A percentile compares a stretch with the other conserved stretches of the same genome.
Conservation (phyloP, 148 eudicot genomes). For the Chenopodium berlandieri region DNA sequence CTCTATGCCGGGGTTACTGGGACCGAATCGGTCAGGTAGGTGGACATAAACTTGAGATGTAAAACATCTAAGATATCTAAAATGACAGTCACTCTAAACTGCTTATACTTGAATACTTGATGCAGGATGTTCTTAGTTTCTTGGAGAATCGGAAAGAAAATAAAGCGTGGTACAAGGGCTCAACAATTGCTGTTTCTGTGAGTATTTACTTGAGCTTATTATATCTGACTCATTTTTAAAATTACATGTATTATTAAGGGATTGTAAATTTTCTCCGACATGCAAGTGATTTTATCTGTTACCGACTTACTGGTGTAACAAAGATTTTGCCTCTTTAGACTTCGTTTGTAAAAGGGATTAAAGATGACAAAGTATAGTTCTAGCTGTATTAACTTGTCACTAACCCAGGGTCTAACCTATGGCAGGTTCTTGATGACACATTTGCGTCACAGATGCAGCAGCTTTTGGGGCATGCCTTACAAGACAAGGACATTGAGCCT, state of each 20-base stretch:
- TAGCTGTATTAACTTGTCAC: not conserved
- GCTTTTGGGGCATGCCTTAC: conserved; percentile 63
- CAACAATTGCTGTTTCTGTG: conserved; percentile 70
- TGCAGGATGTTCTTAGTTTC: conserved; percentile 77
- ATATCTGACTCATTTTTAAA: too few species aligned
- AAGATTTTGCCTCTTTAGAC: not conserved
- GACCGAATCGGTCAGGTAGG: conserved; percentile 82
- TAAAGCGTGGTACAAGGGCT: conserved; percentile 81
- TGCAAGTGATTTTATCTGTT: not conserved
- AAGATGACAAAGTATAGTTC: not conserved
- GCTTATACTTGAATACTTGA: not conserved
- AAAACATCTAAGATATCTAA: not conserved
- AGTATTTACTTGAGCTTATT: conserved; percentile 29
- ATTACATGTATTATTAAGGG: too few species aligned
- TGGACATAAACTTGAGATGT: not conserved
- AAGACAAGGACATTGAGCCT: conserved; percentile 74
- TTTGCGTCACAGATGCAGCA: conserved; percentile 86
- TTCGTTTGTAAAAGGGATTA: not conserved
- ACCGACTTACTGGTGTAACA: not conserved
- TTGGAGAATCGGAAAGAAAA: conserved; percentile 81
- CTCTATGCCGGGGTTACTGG: conserved; percentile 74
- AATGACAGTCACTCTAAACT: not conserved
- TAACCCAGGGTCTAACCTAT: not conserved
- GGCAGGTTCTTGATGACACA: conserved; percentile 75
- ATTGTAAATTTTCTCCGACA: too few species aligned